These are phyloP conservation scores for Neofusicoccum kwambonambiense DNA, from an alignment of 2,329 filamentous ascomycete genomes.

Conservation along the genomic window DNA sequence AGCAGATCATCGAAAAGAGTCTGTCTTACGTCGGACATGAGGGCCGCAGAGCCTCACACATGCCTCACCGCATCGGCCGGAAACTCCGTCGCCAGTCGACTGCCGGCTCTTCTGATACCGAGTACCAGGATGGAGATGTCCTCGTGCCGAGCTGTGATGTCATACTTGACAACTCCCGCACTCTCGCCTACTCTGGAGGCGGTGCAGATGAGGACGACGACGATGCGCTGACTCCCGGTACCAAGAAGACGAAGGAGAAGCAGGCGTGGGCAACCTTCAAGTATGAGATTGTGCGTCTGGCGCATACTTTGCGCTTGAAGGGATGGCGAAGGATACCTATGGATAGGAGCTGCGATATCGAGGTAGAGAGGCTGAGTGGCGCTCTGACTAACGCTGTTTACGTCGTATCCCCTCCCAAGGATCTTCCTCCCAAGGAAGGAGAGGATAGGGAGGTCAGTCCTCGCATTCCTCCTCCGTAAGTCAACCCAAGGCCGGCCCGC, in stretches of 20 bases:
- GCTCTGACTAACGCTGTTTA: slow-evolving; percentile 97
- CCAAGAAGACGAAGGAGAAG: slow-evolving; percentile 62
- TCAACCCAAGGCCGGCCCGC: slow-evolving; percentile 6
- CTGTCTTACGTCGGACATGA: slow-evolving; percentile 50
- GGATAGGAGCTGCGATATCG: slow-evolving; percentile 65
- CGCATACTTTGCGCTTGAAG: slow-evolving; percentile 85
- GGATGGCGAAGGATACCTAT: slow-evolving; percentile 84
- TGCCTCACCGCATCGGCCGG: slow-evolving; percentile 20
- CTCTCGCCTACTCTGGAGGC: slow-evolving; percentile 70
- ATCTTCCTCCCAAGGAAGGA: slow-evolving; percentile 49
- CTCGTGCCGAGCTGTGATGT: slow-evolving; percentile 84
- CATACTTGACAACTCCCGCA: slow-evolving; percentile 85
- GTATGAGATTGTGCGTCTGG: slow-evolving; percentile 82
- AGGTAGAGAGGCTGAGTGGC: slow-evolving; percentile 77
- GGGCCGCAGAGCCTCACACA: slow-evolving; percentile 25
- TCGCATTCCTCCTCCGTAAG: slow-evolving; percentile 55
- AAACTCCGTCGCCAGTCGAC: slow-evolving; percentile 40
- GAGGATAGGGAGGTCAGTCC: slow-evolving; percentile 39
- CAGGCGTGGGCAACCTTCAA: slow-evolving; percentile 87
- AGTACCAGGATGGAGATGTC: slow-evolving; percentile 76
- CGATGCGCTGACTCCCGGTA: slow-evolving; percentile 37
- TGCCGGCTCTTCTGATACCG: slow-evolving; percentile 76
- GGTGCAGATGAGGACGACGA: slow-evolving; percentile 42
- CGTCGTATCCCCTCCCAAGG: slow-evolving; percentile 77
- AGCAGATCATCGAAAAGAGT: slow-evolving; percentile 73